Evolutionary conservation across 169 alveolate species (phyloP).

Genomic region (Eimeria sp.): DNA sequence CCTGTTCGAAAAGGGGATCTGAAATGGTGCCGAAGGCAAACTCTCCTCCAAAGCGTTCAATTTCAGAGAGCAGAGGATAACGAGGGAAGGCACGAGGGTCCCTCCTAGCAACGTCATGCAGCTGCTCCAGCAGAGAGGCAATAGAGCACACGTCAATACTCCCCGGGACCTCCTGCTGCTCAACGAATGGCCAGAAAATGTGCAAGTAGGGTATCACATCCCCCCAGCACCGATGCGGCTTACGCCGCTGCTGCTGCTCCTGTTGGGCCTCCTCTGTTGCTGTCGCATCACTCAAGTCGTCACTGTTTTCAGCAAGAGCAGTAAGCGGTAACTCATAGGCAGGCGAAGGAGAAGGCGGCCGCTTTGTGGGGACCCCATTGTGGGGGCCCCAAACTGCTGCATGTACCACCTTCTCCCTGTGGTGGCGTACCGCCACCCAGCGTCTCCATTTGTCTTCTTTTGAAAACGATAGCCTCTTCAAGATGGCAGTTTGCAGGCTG

Average conservation of each 20-base stretch:
- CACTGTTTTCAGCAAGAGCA: too few relatives aligned
- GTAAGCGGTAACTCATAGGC: neutral
- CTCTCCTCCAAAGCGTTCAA: neutral
- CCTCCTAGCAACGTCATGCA: neutral
- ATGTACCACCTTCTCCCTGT: neutral
- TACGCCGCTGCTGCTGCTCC: conserved; percentile 44
- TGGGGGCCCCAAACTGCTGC: neutral
- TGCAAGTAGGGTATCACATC: conserved; percentile 34
- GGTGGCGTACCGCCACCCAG: conserved; percentile 15
- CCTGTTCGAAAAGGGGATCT: neutral
- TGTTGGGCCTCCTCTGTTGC: neutral
- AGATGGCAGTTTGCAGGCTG: neutral
- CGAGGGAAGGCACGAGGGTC: neutral
- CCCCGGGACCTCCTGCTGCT: conserved; percentile 12
- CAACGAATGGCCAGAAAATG: conserved; percentile 5
- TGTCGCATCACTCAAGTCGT: neutral
- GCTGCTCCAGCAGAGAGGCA: conserved; percentile 3
- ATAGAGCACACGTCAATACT: conserved; percentile 13
- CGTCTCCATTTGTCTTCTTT: conserved; percentile 18
- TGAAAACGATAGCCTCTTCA: neutral
- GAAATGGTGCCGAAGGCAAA: neutral
- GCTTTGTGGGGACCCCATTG: neutral
- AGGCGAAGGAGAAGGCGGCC: neutral
- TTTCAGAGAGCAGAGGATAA: conserved; percentile 21
- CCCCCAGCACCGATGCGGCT: conserved; percentile 34